Base-by-base conservation (phyloP, 1,284 basidiomycete species). In the Cutaneotrichosporon cavernicola region DNA sequence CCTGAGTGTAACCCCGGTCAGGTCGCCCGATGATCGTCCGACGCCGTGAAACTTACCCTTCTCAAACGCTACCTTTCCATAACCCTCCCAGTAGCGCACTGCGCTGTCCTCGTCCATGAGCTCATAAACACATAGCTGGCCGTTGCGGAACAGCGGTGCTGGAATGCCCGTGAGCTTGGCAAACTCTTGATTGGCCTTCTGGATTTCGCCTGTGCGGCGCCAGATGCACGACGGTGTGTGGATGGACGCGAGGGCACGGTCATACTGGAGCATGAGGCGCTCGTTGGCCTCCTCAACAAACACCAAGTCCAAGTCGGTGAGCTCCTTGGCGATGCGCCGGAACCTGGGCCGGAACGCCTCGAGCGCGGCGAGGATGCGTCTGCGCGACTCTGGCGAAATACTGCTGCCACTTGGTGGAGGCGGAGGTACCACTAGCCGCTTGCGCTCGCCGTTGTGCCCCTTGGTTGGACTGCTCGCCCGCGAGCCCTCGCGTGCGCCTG, bases 261-360 rank as follows among this genome's bases (percentile, higher is more conserved):
- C 95, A 76, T 98, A 98, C 75, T 98, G 94, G 21, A 98, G 86
- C 65, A 99, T 84, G 64, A 98, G 84, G 1, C 96, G 88, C 77
- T 99, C 96, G 74, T 98, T 98, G 0, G 92, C 94, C 81, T 98
- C 96, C 80, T 97, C 94, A 71, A 97, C 93, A 77, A 97, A 97
- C 18, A 98, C 91, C n/a, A 97, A 85, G 77, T 99, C 96, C 86
- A 97, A 88, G 79, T 97, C 92, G 63, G 90, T 89, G 61, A 98
- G 82, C 18, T 89, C 90, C 75, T 93, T 90, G 0, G 96, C 93
- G 61, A 97, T 90, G 9, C 91, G 90, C 72, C 93, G 85, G 80
- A 98, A 97, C 70, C 96, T 95, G 0, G 96, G 96, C 56, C 95
- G 85, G 66, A 98, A 87, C 21, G 96, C 90, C 4, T 90, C 91